phyloP scores from a whole-genome alignment of 73 alveolate genomes.

The Durusdinium trenchii region DNA sequence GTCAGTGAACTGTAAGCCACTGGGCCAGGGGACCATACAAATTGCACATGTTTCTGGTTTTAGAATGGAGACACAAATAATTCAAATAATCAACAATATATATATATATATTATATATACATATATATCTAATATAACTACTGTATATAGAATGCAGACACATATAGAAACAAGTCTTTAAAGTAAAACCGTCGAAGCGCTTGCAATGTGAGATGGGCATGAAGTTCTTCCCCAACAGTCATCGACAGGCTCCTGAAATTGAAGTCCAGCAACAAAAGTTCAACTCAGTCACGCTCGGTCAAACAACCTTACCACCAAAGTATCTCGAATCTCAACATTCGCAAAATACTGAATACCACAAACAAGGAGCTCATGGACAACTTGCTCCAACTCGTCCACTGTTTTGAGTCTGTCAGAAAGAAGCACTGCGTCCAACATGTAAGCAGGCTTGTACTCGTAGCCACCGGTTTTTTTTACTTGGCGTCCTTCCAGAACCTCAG shows the following conservation, averaged over 20 bases:
- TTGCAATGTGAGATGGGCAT: neutral
- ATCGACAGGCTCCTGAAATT: neutral
- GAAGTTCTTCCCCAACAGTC: neutral
- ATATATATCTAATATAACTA: no score
- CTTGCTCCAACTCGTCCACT: neutral
- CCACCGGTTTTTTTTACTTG: neutral
- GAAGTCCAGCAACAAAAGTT: neutral
- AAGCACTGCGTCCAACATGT: neutral
- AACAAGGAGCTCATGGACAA: neutral
- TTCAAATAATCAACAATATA: neutral
- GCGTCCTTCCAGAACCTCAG: neutral
- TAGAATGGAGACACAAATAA: no score
- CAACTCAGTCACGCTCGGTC: neutral
- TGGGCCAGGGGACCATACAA: no score
- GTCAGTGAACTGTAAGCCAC: no score
- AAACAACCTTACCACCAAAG: neutral
- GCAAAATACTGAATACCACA: no score
- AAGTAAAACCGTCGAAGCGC: neutral
- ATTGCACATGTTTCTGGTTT: no score
- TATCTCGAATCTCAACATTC: neutral
- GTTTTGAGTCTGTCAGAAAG: neutral
- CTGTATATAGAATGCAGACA: neutral
- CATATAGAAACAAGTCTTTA: neutral
- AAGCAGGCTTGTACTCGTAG: neutral
- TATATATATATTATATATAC: no score